Conservation (phyloP, 116 monocot genomes). For the Trichopus zeylanicus region DNA sequence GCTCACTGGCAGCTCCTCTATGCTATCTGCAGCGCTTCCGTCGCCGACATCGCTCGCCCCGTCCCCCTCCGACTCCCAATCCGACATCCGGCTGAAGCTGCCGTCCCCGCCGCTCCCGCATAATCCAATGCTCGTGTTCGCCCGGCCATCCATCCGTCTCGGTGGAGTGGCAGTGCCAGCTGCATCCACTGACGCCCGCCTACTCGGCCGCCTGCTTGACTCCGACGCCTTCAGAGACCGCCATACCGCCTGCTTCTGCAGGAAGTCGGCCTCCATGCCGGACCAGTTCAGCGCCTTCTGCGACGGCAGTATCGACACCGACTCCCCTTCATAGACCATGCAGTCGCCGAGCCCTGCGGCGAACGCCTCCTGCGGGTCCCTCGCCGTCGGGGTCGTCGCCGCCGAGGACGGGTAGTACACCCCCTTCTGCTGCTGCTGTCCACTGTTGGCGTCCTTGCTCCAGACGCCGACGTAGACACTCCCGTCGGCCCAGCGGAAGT, state of each 20-base stretch:
- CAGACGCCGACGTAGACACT: conserved; percentile 62
- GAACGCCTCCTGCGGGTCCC: conserved; percentile 43
- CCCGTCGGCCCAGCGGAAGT: conserved; percentile 72
- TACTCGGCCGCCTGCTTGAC: not conserved
- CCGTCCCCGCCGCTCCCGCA: conserved; percentile 10
- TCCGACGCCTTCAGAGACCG: conserved; percentile 3
- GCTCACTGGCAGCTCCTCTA: not conserved
- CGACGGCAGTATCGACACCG: conserved; percentile 40
- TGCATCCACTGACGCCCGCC: conserved; percentile 4
- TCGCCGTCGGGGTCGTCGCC: conserved; percentile 17
- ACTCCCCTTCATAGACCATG: conserved; percentile 22
- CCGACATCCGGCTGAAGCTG: conserved; percentile 21
- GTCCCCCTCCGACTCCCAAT: conserved; percentile 43
- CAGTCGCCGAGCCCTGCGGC: conserved; percentile 25
- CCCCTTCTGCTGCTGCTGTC: conserved; percentile 35
- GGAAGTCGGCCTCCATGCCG: conserved; percentile 6
- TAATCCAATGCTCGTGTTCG: conserved; percentile 1
- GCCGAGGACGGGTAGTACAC: conserved; percentile 42
- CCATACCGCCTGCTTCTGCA: conserved; percentile 9
- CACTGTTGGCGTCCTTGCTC: conserved; percentile 16
- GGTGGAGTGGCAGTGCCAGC: not conserved
- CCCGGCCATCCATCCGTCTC: conserved; percentile 9
- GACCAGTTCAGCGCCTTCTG: conserved; percentile 54
- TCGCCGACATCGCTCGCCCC: conserved; percentile 7
- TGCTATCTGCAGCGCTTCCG: not conserved